Evolutionary conservation across 495 filamentous ascomycete species (phyloP).

Genomic region (Aspergillus nanangensis): DNA sequence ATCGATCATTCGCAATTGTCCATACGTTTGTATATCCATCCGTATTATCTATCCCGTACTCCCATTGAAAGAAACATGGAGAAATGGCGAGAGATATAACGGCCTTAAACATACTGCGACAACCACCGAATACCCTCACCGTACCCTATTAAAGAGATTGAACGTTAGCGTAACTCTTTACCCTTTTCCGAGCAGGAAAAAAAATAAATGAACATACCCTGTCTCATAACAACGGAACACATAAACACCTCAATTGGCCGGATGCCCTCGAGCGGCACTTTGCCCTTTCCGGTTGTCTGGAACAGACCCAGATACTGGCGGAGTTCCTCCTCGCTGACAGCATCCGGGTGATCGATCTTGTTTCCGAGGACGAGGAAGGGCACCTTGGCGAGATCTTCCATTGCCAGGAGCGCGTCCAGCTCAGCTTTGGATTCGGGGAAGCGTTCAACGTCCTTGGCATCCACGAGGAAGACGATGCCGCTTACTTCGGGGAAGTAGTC

Average conservation of each 20-base stretch:
- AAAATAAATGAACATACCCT: conserved; percentile 55
- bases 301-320: conserved; percentile 85
- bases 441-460: conserved; percentile 93
- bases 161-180: not conserved
- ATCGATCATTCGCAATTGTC: no score
- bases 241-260: conserved; percentile 97
- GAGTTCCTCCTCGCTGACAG: conserved; percentile 91
- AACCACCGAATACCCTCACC: conserved; percentile 53
- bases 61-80: no score
- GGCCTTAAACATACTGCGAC: conserved; percentile 52
- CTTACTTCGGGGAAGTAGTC: conserved; percentile 99
- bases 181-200: not conserved
- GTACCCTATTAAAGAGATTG: conserved; percentile 33
- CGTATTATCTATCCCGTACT: no score
- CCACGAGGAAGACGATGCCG: conserved; percentile 96
- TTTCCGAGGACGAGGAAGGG: conserved; percentile 95
- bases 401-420: conserved; percentile 86
- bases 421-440: conserved; percentile 93
- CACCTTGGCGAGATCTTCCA: conserved; percentile 91
- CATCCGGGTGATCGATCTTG: conserved; percentile 98
- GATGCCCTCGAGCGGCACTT: conserved; percentile 90
- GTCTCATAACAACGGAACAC: conserved; percentile 97
- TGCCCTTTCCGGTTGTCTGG: conserved; percentile 97
- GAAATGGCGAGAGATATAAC: no score
- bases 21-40: no score